phyloP scores from a whole-genome alignment of 2,329 filamentous ascomycete genomes.

The Exserohilum turcica region DNA sequence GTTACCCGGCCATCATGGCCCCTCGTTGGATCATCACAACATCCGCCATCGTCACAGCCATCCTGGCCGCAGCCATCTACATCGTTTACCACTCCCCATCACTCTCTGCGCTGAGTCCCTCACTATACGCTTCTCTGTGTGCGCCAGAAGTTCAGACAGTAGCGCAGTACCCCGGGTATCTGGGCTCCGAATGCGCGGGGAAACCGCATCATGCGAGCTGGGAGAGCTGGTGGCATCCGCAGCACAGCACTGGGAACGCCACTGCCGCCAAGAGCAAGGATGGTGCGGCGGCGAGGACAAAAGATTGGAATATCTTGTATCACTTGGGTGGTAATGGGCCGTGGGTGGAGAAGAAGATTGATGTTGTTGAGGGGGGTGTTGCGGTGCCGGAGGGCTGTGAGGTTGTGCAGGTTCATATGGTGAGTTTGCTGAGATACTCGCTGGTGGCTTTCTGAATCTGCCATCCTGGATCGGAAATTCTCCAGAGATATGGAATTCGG shows the following conservation, averaged over 20 bases:
- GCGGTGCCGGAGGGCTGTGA: constrained; percentile 55
- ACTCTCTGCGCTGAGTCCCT: background rate
- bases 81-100: background rate
- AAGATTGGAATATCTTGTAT: constrained; percentile 57
- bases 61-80: constrained; percentile 7
- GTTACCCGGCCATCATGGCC: constrained; percentile 1
- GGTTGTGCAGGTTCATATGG: constrained; percentile 65
- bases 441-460: too few species aligned
- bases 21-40: background rate
- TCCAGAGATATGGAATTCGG: too few species aligned
- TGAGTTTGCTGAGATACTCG: too few species aligned
- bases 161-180: constrained; percentile 21
- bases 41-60: constrained; percentile 2
- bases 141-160: background rate
- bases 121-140: constrained; percentile 9
- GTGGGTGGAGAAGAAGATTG: constrained; percentile 58
- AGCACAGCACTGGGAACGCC: constrained; percentile 16
- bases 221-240: constrained; percentile 44
- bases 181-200: constrained; percentile 31
- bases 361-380: constrained; percentile 49
- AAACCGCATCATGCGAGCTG: constrained; percentile 44
- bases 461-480: too few species aligned
- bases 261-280: constrained; percentile 19
- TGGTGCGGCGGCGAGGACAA: constrained; percentile 34
- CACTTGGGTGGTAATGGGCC: constrained; percentile 62